A percentile compares a stretch with the other conserved stretches of the same genome.
Evolutionary conservation across 164 flowering plant genomes (phyloP).

Genomic region (Echeveria elegans): DNA sequence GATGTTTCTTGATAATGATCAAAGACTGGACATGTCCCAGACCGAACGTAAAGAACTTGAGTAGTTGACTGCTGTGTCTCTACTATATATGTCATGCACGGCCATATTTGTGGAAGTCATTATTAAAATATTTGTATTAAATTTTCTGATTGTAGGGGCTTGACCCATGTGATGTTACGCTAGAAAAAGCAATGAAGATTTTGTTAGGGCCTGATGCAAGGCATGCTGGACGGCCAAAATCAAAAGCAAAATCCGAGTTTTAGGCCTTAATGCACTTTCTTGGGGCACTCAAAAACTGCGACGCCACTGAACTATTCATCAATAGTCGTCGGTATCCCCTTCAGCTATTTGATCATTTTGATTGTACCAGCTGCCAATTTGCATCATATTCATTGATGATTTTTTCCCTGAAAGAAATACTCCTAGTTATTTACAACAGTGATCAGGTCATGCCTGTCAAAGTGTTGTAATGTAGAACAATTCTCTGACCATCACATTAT

Average conservation of each 20-base stretch:
- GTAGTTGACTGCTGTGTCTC: neutral
- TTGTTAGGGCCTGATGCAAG: constrained; percentile 39
- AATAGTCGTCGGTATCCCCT: neutral
- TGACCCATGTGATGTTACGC: constrained; percentile 40
- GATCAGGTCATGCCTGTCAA: neutral
- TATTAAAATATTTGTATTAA: neutral
- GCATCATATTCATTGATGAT: neutral
- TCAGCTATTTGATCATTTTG: neutral
- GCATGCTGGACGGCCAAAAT: constrained; percentile 57
- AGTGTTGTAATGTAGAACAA: neutral
- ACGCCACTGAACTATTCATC: neutral
- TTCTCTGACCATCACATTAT: too few relatives aligned
- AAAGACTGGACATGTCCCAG: too few relatives aligned
- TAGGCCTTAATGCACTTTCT: neutral
- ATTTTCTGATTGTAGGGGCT: constrained; percentile 30
- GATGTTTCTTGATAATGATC: too few relatives aligned
- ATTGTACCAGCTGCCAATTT: neutral
- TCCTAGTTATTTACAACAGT: neutral
- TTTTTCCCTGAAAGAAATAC: neutral
- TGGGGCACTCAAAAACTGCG: neutral
- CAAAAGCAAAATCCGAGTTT: constrained; percentile 8
- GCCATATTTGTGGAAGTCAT: too few relatives aligned
- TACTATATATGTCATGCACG: too few relatives aligned
- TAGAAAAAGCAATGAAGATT: constrained; percentile 62
- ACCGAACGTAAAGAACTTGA: too few relatives aligned